A percentile compares a stretch with the other conserved stretches of the same genome.
Evolutionary conservation across 192 early-diverging fungal genomes (phyloP).

Genomic region (Gorgonomyces haynaldii): DNA sequence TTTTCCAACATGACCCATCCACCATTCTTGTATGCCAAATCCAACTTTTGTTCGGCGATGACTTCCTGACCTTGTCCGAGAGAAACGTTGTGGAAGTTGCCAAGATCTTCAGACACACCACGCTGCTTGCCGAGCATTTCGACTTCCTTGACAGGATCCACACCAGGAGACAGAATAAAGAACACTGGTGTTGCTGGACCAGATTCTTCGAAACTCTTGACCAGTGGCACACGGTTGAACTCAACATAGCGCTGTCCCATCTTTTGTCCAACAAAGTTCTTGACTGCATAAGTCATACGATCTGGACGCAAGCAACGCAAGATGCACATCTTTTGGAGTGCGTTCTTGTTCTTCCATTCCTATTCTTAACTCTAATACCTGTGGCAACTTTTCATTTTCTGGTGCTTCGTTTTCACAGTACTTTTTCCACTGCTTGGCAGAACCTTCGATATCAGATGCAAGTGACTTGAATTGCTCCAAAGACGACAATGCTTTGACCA

Average conservation of each 20-base stretch:
- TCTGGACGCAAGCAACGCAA: slow-evolving; percentile 49
- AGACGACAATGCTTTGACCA: slow-evolving; percentile 48
- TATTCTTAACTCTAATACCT: slow-evolving; percentile 8
- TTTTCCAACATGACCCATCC: slow-evolving; percentile 64
- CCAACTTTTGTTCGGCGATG: slow-evolving; percentile 54
- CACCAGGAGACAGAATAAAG: slow-evolving; percentile 59
- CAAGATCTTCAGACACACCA: slow-evolving; percentile 43
- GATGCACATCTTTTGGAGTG: slow-evolving; percentile 53
- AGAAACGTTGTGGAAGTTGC: slow-evolving; percentile 60
- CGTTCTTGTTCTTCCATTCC: slow-evolving; percentile 58
- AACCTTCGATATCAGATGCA: slow-evolving; percentile 52
- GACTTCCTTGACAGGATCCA: slow-evolving; percentile 59
- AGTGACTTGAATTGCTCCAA: slow-evolving; percentile 44
- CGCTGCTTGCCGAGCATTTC: slow-evolving; percentile 40
- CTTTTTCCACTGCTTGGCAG: slow-evolving; percentile 57
- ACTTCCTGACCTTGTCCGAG: slow-evolving; percentile 57
- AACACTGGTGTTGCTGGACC: slow-evolving; percentile 50
- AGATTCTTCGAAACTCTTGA: slow-evolving; percentile 40
- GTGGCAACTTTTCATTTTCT: slow-evolving; percentile 55
- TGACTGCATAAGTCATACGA: slow-evolving; percentile 52
- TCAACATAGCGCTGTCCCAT: slow-evolving; percentile 50
- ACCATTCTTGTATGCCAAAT: slow-evolving; percentile 46
- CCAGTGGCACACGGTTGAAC: slow-evolving; percentile 37
- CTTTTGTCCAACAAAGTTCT: slow-evolving; percentile 43
- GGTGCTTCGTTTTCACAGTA: slow-evolving; percentile 54